Percentiles rank a stretch among this genome's conserved stretches.
phyloP scores from a whole-genome alignment of 108 stramenopile species.

The Skeletonema costatum region DNA sequence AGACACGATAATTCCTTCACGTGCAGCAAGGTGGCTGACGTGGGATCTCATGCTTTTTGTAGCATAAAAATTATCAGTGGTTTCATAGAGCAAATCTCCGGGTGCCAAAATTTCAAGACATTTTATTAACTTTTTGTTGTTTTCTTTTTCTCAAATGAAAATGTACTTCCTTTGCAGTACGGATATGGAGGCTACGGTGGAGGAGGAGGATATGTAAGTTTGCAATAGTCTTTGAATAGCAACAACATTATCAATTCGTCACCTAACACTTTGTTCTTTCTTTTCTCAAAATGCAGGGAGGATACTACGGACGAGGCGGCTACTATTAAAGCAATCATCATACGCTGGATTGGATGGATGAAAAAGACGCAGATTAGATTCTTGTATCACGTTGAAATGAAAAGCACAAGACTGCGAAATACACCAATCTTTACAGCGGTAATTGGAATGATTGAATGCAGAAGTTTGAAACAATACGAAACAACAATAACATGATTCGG shows the following conservation, averaged over 20 bases:
- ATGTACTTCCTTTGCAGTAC: conserved; percentile 5
- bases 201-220: conserved; percentile 25
- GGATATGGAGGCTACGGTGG: conserved; percentile 29
- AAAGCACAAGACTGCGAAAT: background rate
- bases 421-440: background rate
- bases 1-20: background rate
- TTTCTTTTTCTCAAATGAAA: background rate
- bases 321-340: background rate
- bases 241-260: background rate
- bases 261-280: background rate
- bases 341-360: background rate
- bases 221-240: too few species aligned
- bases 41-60: background rate
- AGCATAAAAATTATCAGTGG: background rate
- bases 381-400: background rate
- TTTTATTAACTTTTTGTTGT: conserved; percentile 7
- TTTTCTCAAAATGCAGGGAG: background rate
- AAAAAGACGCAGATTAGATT: background rate
- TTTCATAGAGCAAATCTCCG: background rate
- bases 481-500: background rate
- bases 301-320: background rate
- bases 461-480: background rate
- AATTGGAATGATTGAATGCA: background rate
- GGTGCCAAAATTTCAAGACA: background rate
- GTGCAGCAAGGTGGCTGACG: background rate